Base-by-base conservation (phyloP, 2,329 filamentous ascomycete species). In the Apiospora koreana region DNA sequence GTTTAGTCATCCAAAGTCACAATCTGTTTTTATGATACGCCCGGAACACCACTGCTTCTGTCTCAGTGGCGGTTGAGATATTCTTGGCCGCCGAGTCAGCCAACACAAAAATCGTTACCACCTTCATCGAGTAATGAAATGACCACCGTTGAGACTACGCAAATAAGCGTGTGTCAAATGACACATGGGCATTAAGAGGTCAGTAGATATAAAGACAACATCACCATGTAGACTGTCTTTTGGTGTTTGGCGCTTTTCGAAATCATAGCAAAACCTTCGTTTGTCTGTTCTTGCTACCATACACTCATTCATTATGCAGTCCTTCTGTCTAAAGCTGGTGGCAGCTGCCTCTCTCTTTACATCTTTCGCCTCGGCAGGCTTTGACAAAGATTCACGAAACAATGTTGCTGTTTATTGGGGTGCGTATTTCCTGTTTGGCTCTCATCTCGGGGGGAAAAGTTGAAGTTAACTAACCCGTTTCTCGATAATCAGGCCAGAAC, bases 321-420 rank as follows among this genome's bases (percentile, higher is more conserved):
- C 48, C 3, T 66, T 25, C 12, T 66, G 23, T 14, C 1, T 66
- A n/a, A 43, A 41, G 23, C n/a, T 66, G 38, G 64, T 35, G n/a
- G n/a, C 64, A 5, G 64, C 38, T 2, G 38, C 41, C 41, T 23
- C 64, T 21, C 2, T 66, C 1, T 16, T 66, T 1, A 4, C 64
- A 6, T 43, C 41, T 16, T 18, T 65, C 31, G 31, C 82, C 10
- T 71, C 75, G 42, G 84, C 83, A 25, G 83, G 81, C 18, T 86
- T 89, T 73, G 80, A 85, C 71, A 71, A 86, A 4, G 76, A 76
- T 21, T 83, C 85, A 1, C 75, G 76, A 1, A 82, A 78, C 68
- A 92, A 92, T 74, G 77, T 93, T 68, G 89, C 87, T 35, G 83
- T 92, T 1, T 93, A 93, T 78, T 93, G 91, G 91, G 91, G n/a